Conservation (phyloP, 2,329 filamentous ascomycete genomes). For the Emergomyces pasteurianus region DNA sequence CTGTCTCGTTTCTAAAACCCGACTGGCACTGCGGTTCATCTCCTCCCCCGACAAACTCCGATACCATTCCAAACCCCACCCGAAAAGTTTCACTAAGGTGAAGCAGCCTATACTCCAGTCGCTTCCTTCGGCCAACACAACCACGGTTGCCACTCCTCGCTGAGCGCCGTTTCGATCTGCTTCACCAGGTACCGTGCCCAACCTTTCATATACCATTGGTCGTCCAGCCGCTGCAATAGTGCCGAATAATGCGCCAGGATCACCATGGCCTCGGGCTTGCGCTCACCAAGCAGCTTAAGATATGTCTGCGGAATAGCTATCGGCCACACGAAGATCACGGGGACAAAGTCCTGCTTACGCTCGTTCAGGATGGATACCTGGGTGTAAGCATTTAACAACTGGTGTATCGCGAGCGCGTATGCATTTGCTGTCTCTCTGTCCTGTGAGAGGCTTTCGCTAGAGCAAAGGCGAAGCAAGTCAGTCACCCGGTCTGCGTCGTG, state of each 20-base stretch:
- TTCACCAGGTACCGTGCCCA: conserved; percentile 19
- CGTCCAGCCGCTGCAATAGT: conserved; percentile 17
- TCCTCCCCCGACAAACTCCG: no score
- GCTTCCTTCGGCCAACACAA: conserved; percentile 16
- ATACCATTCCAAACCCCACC: background rate
- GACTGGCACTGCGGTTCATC: background rate
- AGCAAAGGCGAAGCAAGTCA: conserved; percentile 18
- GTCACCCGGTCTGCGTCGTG: conserved; percentile 17
- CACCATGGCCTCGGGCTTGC: conserved; percentile 19
- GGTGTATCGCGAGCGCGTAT: conserved; percentile 19
- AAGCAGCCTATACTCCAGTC: background rate
- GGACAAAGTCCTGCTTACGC: conserved; percentile 16
- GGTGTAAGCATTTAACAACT: conserved; percentile 19
- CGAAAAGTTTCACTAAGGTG: background rate
- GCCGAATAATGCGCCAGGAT: conserved; percentile 21
- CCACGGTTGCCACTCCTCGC: conserved; percentile 17
- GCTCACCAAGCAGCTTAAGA: conserved; percentile 18
- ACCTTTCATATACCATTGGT: conserved; percentile 19
- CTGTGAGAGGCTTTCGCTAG: conserved; percentile 6
- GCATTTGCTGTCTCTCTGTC: conserved; percentile 16
- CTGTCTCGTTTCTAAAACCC: background rate
- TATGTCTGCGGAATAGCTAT: conserved; percentile 18
- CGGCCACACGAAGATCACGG: conserved; percentile 21
- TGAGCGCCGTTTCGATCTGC: conserved; percentile 16
- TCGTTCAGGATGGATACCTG: conserved; percentile 17